Base-by-base conservation (phyloP, 257 asterid species). In the Mitragyna speciosa region DNA sequence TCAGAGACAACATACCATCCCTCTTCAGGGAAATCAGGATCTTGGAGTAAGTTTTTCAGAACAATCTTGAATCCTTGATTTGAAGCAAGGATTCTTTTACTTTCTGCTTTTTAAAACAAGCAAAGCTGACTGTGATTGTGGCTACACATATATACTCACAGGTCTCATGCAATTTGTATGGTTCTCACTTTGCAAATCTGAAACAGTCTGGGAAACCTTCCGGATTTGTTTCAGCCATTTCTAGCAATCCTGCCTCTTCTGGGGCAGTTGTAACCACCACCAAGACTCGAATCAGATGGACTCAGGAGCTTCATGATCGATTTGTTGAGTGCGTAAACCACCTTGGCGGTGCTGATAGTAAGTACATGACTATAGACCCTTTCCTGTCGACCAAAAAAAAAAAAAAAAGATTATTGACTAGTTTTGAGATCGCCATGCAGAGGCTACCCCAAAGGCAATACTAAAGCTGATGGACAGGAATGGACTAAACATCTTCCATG, bases 361-460 rank as follows among this genome's bases (percentile, higher is more conserved):
- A 88, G 98, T 87, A 36, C 43, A 68, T 31, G 66, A 51, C 78
- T 31, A 41, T 48, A 6, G 56, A 6, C 68, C 54, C 49, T 72
- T 76, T 65, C 28, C 36, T 59, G 26, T 17, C 31, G 28, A 47
- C 5, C n/a, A n/a, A n/a, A n/a, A n/a, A n/a, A 76, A 12, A 16
- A 24, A 39, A 36, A 51, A 3, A 45, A 79, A 7, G 65, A 22
- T 30, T 63, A 76, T 73, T 83, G 43, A 61, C 68, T 72, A 72
- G 54, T 70, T 72, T 72, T 2, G 31, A 72, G 28, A 75, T 80
- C 52, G 7, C 83, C 79, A 59, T 31, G 68, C 80, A 95, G 99
- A 90, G 89, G 98, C 99, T 66, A 95, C 99, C 47, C 99, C 99
- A 12, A 95, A 95, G 88, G 94, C 92, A 28, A 89, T 95, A 79